Evolutionary conservation across 257 asterid species (phyloP).

Genomic region (Solanum bulbocastanum): DNA sequence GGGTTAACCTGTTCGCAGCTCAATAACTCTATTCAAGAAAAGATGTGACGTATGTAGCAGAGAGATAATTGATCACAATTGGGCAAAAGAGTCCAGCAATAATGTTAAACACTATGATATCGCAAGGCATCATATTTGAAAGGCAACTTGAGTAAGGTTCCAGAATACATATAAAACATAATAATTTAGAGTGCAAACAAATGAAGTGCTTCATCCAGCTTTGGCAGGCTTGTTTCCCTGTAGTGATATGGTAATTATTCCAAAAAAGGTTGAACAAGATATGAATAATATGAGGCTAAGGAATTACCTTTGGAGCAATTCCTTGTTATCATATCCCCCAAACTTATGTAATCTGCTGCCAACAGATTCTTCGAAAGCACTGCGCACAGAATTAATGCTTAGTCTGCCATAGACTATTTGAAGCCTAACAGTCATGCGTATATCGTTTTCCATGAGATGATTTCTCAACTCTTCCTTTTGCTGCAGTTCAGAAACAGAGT

Average conservation of each 20-base stretch:
- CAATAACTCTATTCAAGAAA: background rate
- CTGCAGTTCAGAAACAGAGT: slow-evolving; percentile 33
- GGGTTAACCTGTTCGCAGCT: background rate
- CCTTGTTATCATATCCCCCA: slow-evolving; percentile 55
- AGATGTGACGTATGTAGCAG: background rate
- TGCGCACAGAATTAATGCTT: slow-evolving; percentile 62
- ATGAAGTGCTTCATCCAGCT: background rate
- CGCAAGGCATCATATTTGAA: background rate
- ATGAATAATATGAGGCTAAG: background rate
- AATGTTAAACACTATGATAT: background rate
- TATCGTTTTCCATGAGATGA: slow-evolving; percentile 53
- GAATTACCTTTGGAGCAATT: slow-evolving; percentile 59
- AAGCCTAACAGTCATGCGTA: slow-evolving; percentile 36
- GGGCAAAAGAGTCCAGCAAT: background rate
- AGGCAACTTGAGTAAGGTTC: background rate
- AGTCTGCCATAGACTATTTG: slow-evolving; percentile 81
- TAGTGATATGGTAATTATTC: background rate
- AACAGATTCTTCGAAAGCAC: slow-evolving; percentile 76
- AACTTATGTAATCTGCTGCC: slow-evolving; percentile 61
- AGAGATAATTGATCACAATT: background rate
- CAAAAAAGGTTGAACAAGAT: background rate
- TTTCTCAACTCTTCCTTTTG: slow-evolving; percentile 30
- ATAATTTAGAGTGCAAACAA: background rate
- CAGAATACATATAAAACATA: background rate
- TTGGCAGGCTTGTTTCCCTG: background rate